A percentile compares a stretch with the other conserved stretches of the same genome.
phyloP scores from a whole-genome alignment of 345 rosid genomes.

The Psidium friedrichsthalianum region DNA sequence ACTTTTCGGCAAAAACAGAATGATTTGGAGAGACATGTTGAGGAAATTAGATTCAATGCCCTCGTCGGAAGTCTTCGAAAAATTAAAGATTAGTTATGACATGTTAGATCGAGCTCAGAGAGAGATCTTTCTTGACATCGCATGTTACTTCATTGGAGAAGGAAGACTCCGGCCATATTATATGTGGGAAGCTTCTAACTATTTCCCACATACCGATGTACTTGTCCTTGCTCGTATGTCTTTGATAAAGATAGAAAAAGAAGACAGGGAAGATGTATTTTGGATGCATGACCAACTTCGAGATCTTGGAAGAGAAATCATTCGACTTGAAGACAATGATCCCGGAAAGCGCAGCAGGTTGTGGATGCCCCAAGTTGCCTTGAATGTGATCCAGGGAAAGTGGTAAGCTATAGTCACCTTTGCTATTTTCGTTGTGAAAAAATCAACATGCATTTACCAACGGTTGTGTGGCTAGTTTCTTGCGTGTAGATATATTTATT shows the following conservation, averaged over 20 bases:
- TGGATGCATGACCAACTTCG: background rate
- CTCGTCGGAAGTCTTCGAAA: background rate
- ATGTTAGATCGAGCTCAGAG: background rate
- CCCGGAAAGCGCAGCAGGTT: background rate
- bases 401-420: background rate
- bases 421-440: background rate
- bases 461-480: background rate
- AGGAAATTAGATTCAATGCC: background rate
- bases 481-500: background rate
- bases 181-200: background rate
- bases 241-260: background rate
- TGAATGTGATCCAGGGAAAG: background rate
- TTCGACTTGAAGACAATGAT: too few species aligned
- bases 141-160: background rate
- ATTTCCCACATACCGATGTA: background rate
- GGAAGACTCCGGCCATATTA: rapidly evolving
- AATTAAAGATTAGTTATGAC: background rate
- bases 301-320: background rate
- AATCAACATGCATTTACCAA: background rate
- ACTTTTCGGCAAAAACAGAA: background rate
- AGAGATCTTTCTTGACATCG: background rate
- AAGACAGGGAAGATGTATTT: background rate
- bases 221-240: background rate
- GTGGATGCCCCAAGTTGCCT: background rate
- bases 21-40: background rate